These are phyloP conservation scores for Aspergillus pseudotamarii DNA, from an alignment of 2,329 filamentous ascomycete genomes.

Conservation along the genomic window DNA sequence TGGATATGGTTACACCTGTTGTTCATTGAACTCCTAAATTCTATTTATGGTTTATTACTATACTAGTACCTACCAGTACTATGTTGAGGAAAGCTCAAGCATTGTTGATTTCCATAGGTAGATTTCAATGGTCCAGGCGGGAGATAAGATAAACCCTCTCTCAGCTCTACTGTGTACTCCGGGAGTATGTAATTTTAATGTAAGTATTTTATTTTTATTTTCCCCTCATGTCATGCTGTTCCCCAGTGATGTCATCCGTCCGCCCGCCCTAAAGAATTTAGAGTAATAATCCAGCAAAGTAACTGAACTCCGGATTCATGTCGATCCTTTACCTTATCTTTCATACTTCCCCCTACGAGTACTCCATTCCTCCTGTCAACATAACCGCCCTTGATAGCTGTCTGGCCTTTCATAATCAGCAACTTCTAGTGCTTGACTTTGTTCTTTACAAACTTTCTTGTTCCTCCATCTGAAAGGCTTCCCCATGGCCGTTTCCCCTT, in stretches of 20 bases:
- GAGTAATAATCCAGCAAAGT: background rate
- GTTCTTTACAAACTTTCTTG: background rate
- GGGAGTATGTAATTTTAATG: too few species aligned
- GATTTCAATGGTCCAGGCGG: too few species aligned
- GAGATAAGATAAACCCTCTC: too few species aligned
- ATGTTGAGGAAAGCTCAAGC: too few species aligned
- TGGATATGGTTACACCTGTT: too few species aligned
- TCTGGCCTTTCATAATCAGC: too few species aligned
- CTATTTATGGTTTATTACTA: too few species aligned
- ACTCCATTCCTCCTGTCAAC: background rate
- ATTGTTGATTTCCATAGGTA: too few species aligned
- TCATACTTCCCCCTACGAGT: background rate
- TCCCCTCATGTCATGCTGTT: background rate
- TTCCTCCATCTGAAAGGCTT: background rate
- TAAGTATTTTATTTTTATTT: background rate
- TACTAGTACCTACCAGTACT: too few species aligned
- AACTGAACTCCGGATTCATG: background rate
- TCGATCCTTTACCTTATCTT: background rate
- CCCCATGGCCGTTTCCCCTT: conserved; percentile 3
- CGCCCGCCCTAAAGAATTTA: background rate
- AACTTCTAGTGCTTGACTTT: background rate
- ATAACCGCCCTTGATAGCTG: background rate
- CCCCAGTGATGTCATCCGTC: background rate
- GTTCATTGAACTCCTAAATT: too few species aligned
- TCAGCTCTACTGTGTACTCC: too few species aligned